Base-by-base conservation (phyloP, 148 eudicot genomes). In the Rhododendron molle region DNA sequence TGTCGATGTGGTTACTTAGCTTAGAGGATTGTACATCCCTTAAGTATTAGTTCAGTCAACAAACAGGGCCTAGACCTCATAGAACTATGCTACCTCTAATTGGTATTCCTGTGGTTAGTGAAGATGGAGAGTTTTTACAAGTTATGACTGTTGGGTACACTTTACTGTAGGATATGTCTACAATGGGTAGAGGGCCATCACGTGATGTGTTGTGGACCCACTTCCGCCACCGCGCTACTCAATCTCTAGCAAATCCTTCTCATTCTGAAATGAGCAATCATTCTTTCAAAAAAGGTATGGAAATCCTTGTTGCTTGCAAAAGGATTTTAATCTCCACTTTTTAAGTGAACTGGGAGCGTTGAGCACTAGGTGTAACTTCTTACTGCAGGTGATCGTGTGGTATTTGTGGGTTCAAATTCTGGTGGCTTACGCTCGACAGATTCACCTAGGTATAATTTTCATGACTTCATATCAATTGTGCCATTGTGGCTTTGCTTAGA, bases 321-420 rank as follows among this genome's bases (percentile, higher is more conserved):
- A 23, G 54, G 52, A 47, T 78, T 78, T 23, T 44, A 10, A 32
- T 46, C 28, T 76, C 46, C 74, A 28, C 15, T 11, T 28, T 69
- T 69, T 69, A 10, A 11, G 34, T 69, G 74, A 69, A 3, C 74
- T 26, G 74, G 36, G 15, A 69, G 74, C 30, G 74, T 69, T 69
- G 74, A 26, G 36, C 18, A 69, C 34, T 28, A 12, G 74, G 16
- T 28, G 34, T 60, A 60, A 69, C 34, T 69, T 26, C 15, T 69
- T 69, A 69, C 43, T 86, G n/a, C 77, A 93, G 98, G 98, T 85
- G 98, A 94, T 88, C 89, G 90, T 86, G 96, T 94, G 81, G 91
- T 88, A 86, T 94, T 88, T 84, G 85, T 89, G 7, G 92, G 93
- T 82, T 74, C 92, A 36, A 71, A 90, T 87, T 90, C 93, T 40